Evolutionary conservation across 306 rosid genomes (phyloP).

Genomic region (Castanospermum australe): DNA sequence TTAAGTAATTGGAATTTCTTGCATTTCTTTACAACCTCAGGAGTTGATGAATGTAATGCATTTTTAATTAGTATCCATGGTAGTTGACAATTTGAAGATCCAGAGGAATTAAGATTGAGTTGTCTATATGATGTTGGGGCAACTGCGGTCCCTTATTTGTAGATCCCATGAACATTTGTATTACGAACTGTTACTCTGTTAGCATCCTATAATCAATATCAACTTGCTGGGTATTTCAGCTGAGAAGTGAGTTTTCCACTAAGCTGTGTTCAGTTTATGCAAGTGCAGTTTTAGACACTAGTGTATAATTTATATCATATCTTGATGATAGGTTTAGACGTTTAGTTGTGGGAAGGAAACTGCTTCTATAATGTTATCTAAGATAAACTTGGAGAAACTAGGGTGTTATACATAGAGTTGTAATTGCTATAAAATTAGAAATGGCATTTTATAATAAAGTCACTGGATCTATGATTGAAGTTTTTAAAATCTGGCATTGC

Average conservation of each 20-base stretch:
- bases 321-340: neutral
- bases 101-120: neutral
- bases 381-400: neutral
- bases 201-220: neutral
- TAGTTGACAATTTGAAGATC: neutral
- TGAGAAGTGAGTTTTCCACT: neutral
- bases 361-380: neutral
- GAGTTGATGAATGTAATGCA: neutral
- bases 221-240: conserved; percentile 14
- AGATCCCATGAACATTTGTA: neutral
- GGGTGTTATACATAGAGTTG: neutral
- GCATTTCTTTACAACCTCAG: neutral
- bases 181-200: neutral
- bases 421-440: neutral
- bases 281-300: neutral
- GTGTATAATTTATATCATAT: neutral
- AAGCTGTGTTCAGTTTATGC: conserved; percentile 1
- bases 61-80: neutral
- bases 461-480: neutral
- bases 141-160: neutral
- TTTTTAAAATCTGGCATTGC: neutral
- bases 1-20: neutral
- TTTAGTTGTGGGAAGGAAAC: conserved; percentile 3
- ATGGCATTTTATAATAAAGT: neutral
- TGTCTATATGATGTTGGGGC: neutral